Base-by-base conservation (phyloP, 2,329 filamentous ascomycete species). In the Chaetomiaceae sp. region DNA sequence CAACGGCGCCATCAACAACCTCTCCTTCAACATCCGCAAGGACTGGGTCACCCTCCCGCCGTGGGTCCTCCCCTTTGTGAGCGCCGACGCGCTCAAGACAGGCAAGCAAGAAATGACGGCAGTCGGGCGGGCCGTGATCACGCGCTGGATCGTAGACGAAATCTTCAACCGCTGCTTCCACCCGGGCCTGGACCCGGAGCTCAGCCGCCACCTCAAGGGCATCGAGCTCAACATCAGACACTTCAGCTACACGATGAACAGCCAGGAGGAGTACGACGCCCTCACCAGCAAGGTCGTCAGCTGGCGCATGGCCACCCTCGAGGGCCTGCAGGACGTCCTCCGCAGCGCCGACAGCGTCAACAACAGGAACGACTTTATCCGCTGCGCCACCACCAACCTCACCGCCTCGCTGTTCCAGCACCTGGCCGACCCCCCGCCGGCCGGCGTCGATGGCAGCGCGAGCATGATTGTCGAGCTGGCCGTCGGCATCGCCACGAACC, bases 21-120 rank as follows among this genome's bases (percentile, higher is more conserved):
- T 99, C 9, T 85, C 93, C 0, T 99, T 96, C 73, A 92, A 93
- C 60, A 95, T 97, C 57, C 86, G 93, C 56, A 97, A 97, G 70
- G 87, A 95, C 64, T 99, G 93, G 93, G 82, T 82, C 55, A 75
- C 76, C 30, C 77, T 97, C 48, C 93, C 93, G 0, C 66, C 75
- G 5, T 97, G 90, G 89, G 75, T 99, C 39, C 79, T 83, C 48
- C 78, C 77, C 20, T 88, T 83, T 48, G 87, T 95, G 58, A 96
- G 92, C 66, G 77, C 86, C 46, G 91, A 95, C 62, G 92, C 90
- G 1, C 77, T 95, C 48, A 81, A 85, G 61, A 89, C 86, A 9
- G 93, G 91, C 55, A 95, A 91, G 65, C 91, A 96, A 67, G 93
- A 99, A 69, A 99, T 99, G 93, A 97, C 90, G 6, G 91, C 91